Base-by-base conservation (phyloP, 2,329 filamentous ascomycete species). In the Fusarium drepaniforme region DNA sequence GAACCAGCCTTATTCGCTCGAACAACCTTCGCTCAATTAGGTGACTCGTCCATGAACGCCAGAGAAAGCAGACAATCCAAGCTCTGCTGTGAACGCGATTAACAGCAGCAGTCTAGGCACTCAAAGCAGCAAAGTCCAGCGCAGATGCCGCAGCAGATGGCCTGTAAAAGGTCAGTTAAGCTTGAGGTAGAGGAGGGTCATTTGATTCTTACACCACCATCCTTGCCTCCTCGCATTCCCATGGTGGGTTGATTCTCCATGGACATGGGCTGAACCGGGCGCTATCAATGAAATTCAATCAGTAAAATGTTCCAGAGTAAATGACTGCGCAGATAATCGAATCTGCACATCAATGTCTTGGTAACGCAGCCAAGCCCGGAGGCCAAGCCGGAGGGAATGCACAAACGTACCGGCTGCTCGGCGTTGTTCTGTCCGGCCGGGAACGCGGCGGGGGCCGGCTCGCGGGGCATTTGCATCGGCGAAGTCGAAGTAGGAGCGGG, bases 41-140 rank as follows among this genome's bases (percentile, higher is more conserved):
- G 37, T 67, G 30, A 51, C 56, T 65, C 46, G 59, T 62, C 70
- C 76, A 81, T 75, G 83, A 60, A 75, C 71, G 71, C 71, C 74
- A 58, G 66, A 71, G 51, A 58, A 67, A 46, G 21, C 25, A 61
- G 40, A 28, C 28, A 9, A 51, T 33, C 40, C 21, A 64, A 59
- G 12, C n/a, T 8, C 21, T 51, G 28, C 18, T 8, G n/a, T 16
- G 3, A n/a, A 42, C 12, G 30, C 30, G 74, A 81, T 77, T 81
- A 80, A 66, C 79, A 81, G 63, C 79, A 81, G 68, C 79, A 80
- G 65, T 81, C 79, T 28, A 80, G 63, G 51, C 81, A 84, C 74
- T 85, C 82, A 66, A 84, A 84, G 74, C 83, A 85, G 73, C 81
- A 83, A 5, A 84, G 78, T 25, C 83, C 83, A 8, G 83, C 83